Evolutionary conservation across 192 early-diverging fungal species (phyloP), one percentile per base, ranked within the genome.

Genomic region (Gryganskiella cystojenkinii): DNA sequence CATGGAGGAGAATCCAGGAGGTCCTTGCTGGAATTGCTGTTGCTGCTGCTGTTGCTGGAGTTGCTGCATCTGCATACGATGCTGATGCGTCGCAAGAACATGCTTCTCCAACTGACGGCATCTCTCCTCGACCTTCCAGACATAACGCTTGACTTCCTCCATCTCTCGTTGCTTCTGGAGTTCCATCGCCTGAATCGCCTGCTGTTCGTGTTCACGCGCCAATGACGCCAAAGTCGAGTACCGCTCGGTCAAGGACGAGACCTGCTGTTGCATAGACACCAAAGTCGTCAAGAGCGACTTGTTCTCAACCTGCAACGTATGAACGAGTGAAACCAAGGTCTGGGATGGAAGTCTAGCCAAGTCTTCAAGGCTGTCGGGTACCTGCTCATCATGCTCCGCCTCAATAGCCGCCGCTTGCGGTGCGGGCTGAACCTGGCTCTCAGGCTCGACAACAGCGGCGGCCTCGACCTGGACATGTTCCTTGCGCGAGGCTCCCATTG

Each of bases 141-240:
- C 80, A 73, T 88, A 88, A n/a, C 76, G 65, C 33, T 71, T 60
- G 1, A 66, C 49, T 53, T 88, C 86, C 20, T 87, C 84, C 81
- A 84, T 83, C 56, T 87, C 86, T 3, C 62, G 64, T 22, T 84
- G 68, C 53, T 81, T 87, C 19, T 80, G 82, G 8, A 72, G 57
- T 55, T 84, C 76, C 55, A 82, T 67, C 13, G 80, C 56, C 61
- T 80, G 73, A 35, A 83, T 62, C 1, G 79, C 67, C 43, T 84
- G 83, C 45, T 75, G 65, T 31, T 86, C 83, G 19, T 74, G 75
- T 47, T 88, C 83, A 10, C 82, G 83, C 2, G 81, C 64, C 31
- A 84, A 56, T 10, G 64, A 57, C 5, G 80, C 64, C 10, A 88
- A 35, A 28, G 84, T 82, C 5, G 75, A 76, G 33, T 84, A 87